phyloP scores from a whole-genome alignment of 306 rosid genomes.

The Cercis canadensis region DNA sequence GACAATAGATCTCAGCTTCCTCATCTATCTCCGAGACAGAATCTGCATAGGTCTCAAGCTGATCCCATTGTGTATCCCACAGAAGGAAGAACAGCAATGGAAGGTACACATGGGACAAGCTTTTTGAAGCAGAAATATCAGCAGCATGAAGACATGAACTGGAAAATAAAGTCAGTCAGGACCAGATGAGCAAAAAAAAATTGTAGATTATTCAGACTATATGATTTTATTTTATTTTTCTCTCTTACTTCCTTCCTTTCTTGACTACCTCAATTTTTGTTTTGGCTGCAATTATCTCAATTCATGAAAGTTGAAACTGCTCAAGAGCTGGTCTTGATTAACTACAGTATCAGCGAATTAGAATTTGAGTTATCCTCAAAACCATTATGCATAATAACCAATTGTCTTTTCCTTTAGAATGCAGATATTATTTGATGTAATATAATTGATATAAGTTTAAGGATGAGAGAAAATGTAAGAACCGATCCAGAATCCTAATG shows the following conservation, averaged over 20 bases:
- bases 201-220: slow-evolving; percentile 9
- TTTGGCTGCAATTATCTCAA: no score
- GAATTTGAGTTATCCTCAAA: no score
- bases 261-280: not conserved
- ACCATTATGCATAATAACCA: no score
- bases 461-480: no score
- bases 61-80: slow-evolving; percentile 7
- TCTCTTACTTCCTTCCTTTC: no score
- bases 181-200: slow-evolving; percentile 19
- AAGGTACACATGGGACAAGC: slow-evolving; percentile 10
- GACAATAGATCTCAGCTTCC: slow-evolving; percentile 38
- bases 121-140: slow-evolving; percentile 8
- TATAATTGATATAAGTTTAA: no score
- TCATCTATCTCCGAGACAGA: slow-evolving; percentile 38
- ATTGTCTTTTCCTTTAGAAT: no score
- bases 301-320: not conserved
- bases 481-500: no score
- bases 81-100: slow-evolving; percentile 23
- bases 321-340: not conserved
- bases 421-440: no score
- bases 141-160: slow-evolving; percentile 25
- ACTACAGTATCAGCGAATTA: no score
- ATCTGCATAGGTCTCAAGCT: slow-evolving; percentile 41
- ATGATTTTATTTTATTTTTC: not conserved
- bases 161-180: slow-evolving; percentile 41